These are phyloP conservation scores for Malus orientalis DNA, from an alignment of 306 rosid genomes.

Conservation along the genomic window DNA sequence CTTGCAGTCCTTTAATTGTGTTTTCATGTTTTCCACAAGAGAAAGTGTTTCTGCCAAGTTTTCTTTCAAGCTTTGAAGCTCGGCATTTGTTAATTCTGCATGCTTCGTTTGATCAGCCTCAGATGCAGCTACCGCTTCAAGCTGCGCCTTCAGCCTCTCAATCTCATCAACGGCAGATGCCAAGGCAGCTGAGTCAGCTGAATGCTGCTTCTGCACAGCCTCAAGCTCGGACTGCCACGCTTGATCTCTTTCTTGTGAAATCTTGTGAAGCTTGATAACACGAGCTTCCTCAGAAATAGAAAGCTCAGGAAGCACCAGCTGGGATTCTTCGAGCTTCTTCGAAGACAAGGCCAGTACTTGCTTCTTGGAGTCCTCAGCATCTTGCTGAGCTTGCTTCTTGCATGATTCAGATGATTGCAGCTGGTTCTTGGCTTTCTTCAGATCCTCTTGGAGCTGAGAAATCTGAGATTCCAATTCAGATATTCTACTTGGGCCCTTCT, in stretches of 20 bases:
- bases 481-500: conserved; percentile 74
- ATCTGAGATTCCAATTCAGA: conserved; percentile 83
- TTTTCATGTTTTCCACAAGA: conserved; percentile 55
- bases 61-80: conserved; percentile 53
- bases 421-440: conserved; percentile 54
- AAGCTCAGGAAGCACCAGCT: conserved; percentile 51
- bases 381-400: conserved; percentile 65
- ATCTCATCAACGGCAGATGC: conserved; percentile 56
- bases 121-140: conserved; percentile 45
- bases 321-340: conserved; percentile 68
- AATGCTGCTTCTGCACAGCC: conserved; percentile 42
- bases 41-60: conserved; percentile 58
- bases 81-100: conserved; percentile 38
- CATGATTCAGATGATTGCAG: conserved; percentile 55
- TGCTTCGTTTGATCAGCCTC: conserved; percentile 42
- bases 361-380: conserved; percentile 55
- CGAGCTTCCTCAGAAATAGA: conserved; percentile 46
- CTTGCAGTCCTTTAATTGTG: conserved; percentile 39
- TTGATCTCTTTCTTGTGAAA: conserved; percentile 37
- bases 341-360: conserved; percentile 44
- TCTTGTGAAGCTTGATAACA: conserved; percentile 42
- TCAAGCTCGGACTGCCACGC: conserved; percentile 50
- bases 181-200: conserved; percentile 48
- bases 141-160: conserved; percentile 58
- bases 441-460: conserved; percentile 66